Percentiles rank a stretch among this genome's conserved stretches.
Conservation (phyloP, 768 basidiomycete species). For the Thelephora aurantiotincta region DNA sequence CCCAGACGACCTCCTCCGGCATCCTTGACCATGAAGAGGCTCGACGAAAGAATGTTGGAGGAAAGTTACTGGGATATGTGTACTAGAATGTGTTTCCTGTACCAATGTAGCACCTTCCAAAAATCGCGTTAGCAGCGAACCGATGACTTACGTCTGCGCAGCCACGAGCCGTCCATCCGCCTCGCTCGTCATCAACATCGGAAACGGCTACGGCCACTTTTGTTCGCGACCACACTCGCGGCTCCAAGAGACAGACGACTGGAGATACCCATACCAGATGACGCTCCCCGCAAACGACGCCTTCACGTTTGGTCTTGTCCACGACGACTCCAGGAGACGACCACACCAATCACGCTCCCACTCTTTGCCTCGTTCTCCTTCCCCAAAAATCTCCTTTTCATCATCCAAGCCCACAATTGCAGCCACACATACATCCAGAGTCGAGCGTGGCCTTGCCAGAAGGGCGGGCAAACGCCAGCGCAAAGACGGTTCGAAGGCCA, state of each 20-base stretch:
- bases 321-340: conserved; percentile 10
- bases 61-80: conserved; percentile 86
- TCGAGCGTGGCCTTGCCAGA: neutral
- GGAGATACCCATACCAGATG: conserved; percentile 4
- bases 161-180: neutral
- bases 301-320: conserved; percentile 10
- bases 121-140: no score
- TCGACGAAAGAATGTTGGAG: conserved; percentile 94
- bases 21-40: conserved; percentile 99
- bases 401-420: neutral
- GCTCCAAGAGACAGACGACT: no score
- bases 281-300: conserved; percentile 12
- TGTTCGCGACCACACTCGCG: neutral
- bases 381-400: conserved; percentile 11
- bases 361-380: conserved; percentile 7
- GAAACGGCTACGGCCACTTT: neutral
- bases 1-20: conserved; percentile 88
- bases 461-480: neutral
- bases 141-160: no score
- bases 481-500: neutral
- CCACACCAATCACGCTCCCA: conserved; percentile 6
- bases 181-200: neutral
- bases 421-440: neutral
- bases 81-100: conserved; percentile 36
- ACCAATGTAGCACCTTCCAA: no score